phyloP scores from a whole-genome alignment of 1,284 basidiomycete species.

The Microbotryum lychnidis-dioicae region DNA sequence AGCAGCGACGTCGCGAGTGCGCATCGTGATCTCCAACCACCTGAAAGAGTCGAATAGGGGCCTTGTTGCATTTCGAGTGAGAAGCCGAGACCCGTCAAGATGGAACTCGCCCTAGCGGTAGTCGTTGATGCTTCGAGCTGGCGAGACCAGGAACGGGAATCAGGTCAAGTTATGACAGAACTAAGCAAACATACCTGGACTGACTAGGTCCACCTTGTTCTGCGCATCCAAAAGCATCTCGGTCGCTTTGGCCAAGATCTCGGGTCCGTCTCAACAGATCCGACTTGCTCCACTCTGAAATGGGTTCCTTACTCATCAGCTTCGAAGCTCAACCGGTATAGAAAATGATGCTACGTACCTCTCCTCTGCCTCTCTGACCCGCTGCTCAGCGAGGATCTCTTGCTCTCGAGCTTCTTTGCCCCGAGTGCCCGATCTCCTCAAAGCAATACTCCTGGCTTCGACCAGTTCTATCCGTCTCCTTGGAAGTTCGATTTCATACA shows the following conservation, averaged over 20 bases:
- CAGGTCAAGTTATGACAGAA: background rate
- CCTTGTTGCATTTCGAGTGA: constrained; percentile 47
- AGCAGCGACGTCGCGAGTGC: constrained; percentile 45
- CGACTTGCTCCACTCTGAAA: constrained; percentile 6
- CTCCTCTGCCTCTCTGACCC: constrained; percentile 37
- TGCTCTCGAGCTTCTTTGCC: constrained; percentile 55
- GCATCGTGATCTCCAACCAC: constrained; percentile 62
- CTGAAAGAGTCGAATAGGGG: constrained; percentile 51
- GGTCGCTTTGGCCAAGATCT: constrained; percentile 29
- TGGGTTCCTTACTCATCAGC: no score
- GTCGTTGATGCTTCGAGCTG: constrained; percentile 45
- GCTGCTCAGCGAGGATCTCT: constrained; percentile 49
- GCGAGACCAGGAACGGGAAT: constrained; percentile 27
- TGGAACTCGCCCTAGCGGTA: constrained; percentile 51
- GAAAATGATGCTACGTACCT: constrained; percentile 29
- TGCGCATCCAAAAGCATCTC: constrained; percentile 43
- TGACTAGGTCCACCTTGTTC: constrained; percentile 43
- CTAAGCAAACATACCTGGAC: constrained; percentile 8
- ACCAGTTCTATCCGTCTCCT: constrained; percentile 43
- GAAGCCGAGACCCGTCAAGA: constrained; percentile 61
- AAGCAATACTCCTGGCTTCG: constrained; percentile 51
- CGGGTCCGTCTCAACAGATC: background rate
- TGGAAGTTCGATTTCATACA: constrained; percentile 33
- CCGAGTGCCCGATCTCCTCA: constrained; percentile 53
- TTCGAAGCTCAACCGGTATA: no score